Evolutionary conservation across 805 yeast species (phyloP).

Genomic region (Pachysolen tannophilus): DNA sequence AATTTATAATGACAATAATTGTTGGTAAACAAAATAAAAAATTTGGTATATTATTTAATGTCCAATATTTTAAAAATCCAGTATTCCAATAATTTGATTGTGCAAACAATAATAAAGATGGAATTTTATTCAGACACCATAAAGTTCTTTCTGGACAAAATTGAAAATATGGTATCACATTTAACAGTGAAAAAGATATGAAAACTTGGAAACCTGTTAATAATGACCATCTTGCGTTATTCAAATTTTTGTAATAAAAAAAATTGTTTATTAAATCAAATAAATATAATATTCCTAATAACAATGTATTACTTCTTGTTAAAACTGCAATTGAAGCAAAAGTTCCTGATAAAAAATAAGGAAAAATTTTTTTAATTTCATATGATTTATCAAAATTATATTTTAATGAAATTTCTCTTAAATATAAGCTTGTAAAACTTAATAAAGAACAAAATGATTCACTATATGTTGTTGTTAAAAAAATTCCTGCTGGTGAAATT

Average conservation of each 20-base stretch:
- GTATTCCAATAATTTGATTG: constrained; percentile 79
- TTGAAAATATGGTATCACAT: constrained; percentile 41
- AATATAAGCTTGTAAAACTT: constrained; percentile 46
- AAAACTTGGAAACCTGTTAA: constrained; percentile 53
- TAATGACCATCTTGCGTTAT: constrained; percentile 26
- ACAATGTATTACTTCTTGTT: constrained; percentile 68
- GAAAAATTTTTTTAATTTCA: constrained; percentile 2
- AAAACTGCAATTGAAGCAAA: constrained; percentile 49
- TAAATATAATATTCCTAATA: constrained; percentile 62
- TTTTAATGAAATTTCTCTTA: constrained; percentile 31
- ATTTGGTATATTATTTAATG: constrained; percentile 71
- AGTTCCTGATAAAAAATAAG: constrained; percentile 41
- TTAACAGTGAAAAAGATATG: constrained; percentile 34
- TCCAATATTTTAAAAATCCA: constrained; percentile 83
- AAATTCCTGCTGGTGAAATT: constrained; percentile 76
- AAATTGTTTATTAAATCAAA: constrained; percentile 42
- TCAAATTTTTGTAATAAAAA: constrained; percentile 10
- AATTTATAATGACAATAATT: constrained; percentile 32
- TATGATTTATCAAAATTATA: neutral
- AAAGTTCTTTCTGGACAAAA: constrained; percentile 69
- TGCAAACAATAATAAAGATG: constrained; percentile 60
- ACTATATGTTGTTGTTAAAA: constrained; percentile 64
- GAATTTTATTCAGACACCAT: constrained; percentile 63
- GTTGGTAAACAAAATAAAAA: constrained; percentile 72
- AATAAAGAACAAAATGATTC: constrained; percentile 65